Base-by-base conservation (phyloP, 768 basidiomycete genomes). In the Pleurotus tuber-regium region DNA sequence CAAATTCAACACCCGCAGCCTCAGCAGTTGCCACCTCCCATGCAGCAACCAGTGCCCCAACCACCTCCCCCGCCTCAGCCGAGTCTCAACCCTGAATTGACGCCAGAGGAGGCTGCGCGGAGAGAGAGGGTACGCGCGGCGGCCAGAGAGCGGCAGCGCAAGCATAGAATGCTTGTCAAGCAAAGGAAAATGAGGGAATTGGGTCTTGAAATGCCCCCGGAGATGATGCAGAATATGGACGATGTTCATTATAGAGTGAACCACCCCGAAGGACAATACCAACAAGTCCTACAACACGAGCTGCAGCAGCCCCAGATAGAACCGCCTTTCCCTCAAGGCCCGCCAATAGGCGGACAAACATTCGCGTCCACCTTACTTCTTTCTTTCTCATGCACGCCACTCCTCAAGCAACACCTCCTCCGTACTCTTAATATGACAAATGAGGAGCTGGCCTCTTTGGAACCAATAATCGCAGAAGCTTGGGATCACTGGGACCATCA, bases 401-500 rank as follows among this genome's bases (percentile, higher is more conserved):
- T 84, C 49, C 70, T 91, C 56, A 92, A 89, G 68, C 81, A 83
- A 51, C 87, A 91, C 58, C 71, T 91, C 24, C 66, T 92, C 26
- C 81, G 87, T 43, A 82, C 80, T 4, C 70, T 92, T 42, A 77
- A 79, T 56, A 84, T 92, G 80, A 82, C 86, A 24, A 82, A 81
- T 66, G 89, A 91, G 47, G 90, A 92, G 60, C 76, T 92, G 14
- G 83, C 82, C 2, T 82, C 86, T 8, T 69, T 92, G 43, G 87
- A 92, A 61, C 86, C 88, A 23, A 73, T 89, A 58, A 85, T 92
- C 40, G 89, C 90, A 4, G 84, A 87, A 39, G 89, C 89, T 14
- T 92, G 88, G 79, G 90, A 92, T 52, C 84, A 87, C 33, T 92
- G 90, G 90, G 85, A 92, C 59, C 81, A 83, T 57, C 84, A 86